These are phyloP conservation scores for Fomitopsis pulvina DNA, from an alignment of 768 basidiomycete species.

Conservation along the genomic window DNA sequence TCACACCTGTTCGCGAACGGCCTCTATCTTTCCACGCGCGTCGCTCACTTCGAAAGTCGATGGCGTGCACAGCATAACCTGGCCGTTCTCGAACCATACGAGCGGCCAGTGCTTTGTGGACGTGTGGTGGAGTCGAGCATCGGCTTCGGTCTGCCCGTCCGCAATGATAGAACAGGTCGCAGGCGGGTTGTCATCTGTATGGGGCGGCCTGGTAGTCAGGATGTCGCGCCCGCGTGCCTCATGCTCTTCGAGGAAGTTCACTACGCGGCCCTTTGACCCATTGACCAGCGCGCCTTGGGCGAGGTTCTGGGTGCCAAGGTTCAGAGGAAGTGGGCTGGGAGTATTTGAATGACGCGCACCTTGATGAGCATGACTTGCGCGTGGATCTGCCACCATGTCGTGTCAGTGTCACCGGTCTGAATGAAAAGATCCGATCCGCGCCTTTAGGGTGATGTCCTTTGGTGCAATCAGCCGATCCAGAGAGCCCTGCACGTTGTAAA, in stretches of 20 bases:
- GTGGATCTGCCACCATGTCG: conserved; percentile 40
- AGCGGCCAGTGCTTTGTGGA: too few species aligned
- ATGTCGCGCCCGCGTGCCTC: conserved; percentile 35
- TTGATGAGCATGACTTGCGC: conserved; percentile 87
- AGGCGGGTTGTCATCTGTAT: background rate
- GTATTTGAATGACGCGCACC: conserved; percentile 25
- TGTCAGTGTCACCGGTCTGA: background rate
- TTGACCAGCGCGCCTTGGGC: conserved; percentile 65
- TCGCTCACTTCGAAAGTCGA: conserved; percentile 60
- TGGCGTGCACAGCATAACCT: conserved; percentile 42
- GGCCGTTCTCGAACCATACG: conserved; percentile 49
- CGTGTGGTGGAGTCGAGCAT: too few species aligned
- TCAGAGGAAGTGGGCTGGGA: background rate
- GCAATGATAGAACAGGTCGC: too few species aligned
- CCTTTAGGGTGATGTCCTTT: conserved; percentile 34
- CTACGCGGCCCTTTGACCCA: conserved; percentile 49
- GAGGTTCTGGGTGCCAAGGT: conserved; percentile 48
- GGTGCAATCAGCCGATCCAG: conserved; percentile 60
- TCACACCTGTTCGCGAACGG: conserved; percentile 48
- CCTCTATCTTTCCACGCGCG: conserved; percentile 51
- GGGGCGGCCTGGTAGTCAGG: conserved; percentile 18
- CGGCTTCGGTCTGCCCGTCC: too few species aligned
- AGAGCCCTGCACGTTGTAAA: conserved; percentile 34
- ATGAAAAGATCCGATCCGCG: conserved; percentile 15
- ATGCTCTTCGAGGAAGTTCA: conserved; percentile 14